phyloP scores from a whole-genome alignment of 768 basidiomycete genomes.

The Phaffia tasmanica region DNA sequence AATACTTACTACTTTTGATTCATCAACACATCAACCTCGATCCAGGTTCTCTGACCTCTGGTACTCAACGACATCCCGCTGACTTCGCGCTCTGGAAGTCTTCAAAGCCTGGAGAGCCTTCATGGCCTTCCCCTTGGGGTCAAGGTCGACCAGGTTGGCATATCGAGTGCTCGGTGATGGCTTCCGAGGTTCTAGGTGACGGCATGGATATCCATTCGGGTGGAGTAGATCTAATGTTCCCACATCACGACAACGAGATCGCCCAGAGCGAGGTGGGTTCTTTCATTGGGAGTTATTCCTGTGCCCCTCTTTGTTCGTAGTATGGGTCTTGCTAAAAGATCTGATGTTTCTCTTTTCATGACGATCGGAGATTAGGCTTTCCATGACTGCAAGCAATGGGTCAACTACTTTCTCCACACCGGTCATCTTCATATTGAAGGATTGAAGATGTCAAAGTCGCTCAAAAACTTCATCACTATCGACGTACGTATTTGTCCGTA shows the following conservation, averaged over 20 bases:
- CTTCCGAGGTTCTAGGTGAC: conserved; percentile 73
- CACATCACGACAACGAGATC: conserved; percentile 98
- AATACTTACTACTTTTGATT: neutral
- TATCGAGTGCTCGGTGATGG: conserved; percentile 99
- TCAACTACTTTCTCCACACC: conserved; percentile 97
- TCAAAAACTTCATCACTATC: conserved; percentile 99
- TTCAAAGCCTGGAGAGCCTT: conserved; percentile 89
- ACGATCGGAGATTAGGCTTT: conserved; percentile 55
- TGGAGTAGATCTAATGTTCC: conserved; percentile 93
- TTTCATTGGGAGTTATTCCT: neutral
- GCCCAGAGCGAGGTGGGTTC: conserved; percentile 75
- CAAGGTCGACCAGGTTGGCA: conserved; percentile 96
- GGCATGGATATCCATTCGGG: conserved; percentile 98
- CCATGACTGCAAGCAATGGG: conserved; percentile 84
- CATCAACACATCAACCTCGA: neutral
- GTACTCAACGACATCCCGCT: conserved; percentile 57
- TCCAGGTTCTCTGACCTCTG: conserved; percentile 50
- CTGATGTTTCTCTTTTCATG: neutral
- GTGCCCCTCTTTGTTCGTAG: neutral
- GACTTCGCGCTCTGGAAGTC: conserved; percentile 99
- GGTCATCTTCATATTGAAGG: conserved; percentile 98
- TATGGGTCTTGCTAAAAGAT: neutral
- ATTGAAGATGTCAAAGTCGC: conserved; percentile 95
- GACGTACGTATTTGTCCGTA: conserved; percentile 31
- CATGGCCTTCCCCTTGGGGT: conserved; percentile 95